Conservation (phyloP, 2,329 filamentous ascomycete species). For the Calonectria hawksworthii region DNA sequence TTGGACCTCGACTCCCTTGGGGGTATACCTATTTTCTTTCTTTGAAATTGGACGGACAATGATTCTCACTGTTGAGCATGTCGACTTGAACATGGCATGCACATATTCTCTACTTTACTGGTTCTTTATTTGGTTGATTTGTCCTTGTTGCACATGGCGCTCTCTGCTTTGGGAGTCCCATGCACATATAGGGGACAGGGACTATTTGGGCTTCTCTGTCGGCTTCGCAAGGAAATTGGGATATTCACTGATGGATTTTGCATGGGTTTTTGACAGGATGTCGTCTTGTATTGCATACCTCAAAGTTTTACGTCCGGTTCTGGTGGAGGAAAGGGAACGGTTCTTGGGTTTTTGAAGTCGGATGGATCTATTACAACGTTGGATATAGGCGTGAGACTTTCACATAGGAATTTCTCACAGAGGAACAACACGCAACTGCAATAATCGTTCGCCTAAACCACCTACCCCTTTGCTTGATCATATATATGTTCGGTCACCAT, state of each 20-base stretch:
- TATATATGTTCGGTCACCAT: neutral
- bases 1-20: constrained; percentile 5
- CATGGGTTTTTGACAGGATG: constrained; percentile 9
- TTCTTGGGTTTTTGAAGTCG: constrained; percentile 1
- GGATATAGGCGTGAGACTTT: constrained; percentile 8
- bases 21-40: constrained; percentile 14
- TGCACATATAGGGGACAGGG: constrained; percentile 11
- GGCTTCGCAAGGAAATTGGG: constrained; percentile 11
- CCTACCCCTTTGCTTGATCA: neutral
- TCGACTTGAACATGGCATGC: constrained; percentile 7
- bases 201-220: constrained; percentile 19
- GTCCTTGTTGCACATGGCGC: constrained; percentile 11
- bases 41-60: constrained; percentile 26
- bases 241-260: constrained; percentile 14
- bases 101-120: constrained; percentile 8
- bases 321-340: neutral
- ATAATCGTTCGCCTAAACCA: neutral
- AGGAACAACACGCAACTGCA: constrained; percentile 15
- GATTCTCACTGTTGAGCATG: constrained; percentile 15
- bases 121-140: neutral
- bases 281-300: constrained; percentile 22
- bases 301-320: neutral
- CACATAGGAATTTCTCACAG: constrained; percentile 12
- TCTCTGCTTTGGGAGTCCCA: constrained; percentile 4
- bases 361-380: constrained; percentile 4